A percentile compares a stretch with the other conserved stretches of the same genome.
Conservation (phyloP, 805 yeast species). For the Starmerella powellii region DNA sequence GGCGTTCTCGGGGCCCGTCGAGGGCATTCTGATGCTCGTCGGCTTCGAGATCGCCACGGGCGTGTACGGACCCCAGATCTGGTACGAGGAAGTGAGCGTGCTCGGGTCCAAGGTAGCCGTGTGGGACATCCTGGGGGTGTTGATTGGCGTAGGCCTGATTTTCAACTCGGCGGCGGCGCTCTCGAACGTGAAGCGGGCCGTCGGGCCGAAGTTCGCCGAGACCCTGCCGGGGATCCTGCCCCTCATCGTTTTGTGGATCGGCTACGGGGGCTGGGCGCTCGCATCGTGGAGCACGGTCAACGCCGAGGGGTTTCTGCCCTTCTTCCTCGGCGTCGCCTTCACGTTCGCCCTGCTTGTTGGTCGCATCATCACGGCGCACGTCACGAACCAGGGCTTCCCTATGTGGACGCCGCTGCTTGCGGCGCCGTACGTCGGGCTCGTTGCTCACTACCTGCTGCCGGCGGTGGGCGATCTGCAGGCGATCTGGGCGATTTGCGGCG, state of each 20-base stretch:
- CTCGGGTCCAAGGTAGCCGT: conserved; percentile 34
- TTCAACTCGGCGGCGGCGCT: conserved; percentile 55
- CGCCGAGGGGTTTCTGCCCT: conserved; percentile 35
- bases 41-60: conserved; percentile 51
- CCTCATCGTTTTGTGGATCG: conserved; percentile 45
- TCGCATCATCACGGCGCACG: conserved; percentile 74
- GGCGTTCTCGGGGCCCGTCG: conserved; percentile 86
- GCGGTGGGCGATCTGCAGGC: conserved; percentile 33
- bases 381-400: conserved; percentile 71
- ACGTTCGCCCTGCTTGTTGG: conserved; percentile 81
- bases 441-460: conserved; percentile 49
- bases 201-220: conserved; percentile 32
- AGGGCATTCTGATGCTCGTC: conserved; percentile 64
- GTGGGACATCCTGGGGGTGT: background rate
- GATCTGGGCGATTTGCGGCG: conserved; percentile 46
- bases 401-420: conserved; percentile 41
- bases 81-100: conserved; percentile 37
- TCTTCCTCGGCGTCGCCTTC: conserved; percentile 48
- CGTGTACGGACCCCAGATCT: conserved; percentile 51
- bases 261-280: conserved; percentile 36
- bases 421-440: conserved; percentile 56
- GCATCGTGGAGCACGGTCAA: conserved; percentile 37
- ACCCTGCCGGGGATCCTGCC: conserved; percentile 46
- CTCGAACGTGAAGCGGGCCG: conserved; percentile 35
- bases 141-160: conserved; percentile 31